Conservation (phyloP, 1,139 yeast species). For the Hansenula lynferdii region DNA sequence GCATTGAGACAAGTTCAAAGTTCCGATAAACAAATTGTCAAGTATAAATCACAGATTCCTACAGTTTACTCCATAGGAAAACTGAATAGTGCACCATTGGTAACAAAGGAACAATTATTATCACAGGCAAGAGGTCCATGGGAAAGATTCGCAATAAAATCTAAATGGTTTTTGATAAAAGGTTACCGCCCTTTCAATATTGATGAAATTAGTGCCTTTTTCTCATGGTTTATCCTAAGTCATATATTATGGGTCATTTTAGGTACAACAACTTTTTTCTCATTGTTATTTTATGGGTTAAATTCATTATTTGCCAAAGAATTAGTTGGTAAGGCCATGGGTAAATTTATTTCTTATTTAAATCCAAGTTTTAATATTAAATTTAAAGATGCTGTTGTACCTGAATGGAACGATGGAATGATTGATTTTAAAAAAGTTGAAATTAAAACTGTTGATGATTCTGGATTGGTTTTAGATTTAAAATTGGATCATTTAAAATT, state of each 20-base stretch:
- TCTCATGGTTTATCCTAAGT: slow-evolving; percentile 53
- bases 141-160: slow-evolving; percentile 42
- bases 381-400: slow-evolving; percentile 39
- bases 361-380: slow-evolving; percentile 37
- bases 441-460: slow-evolving; percentile 29
- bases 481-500: slow-evolving; percentile 50
- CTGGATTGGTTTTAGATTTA: slow-evolving; percentile 30
- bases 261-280: slow-evolving; percentile 63
- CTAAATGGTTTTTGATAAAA: slow-evolving; percentile 56
- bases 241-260: slow-evolving; percentile 53
- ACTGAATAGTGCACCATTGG: background rate
- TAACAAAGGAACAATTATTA: slow-evolving; percentile 33
- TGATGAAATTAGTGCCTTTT: slow-evolving; percentile 54
- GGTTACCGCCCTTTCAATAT: slow-evolving; percentile 44
- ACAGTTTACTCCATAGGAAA: background rate
- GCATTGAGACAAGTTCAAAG: background rate
- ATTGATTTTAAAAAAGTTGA: slow-evolving; percentile 52
- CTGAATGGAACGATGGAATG: slow-evolving; percentile 51
- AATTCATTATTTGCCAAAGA: slow-evolving; percentile 36
- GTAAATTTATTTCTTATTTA: slow-evolving; percentile 26
- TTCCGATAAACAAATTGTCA: background rate
- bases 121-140: slow-evolving; percentile 39
- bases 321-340: slow-evolving; percentile 30
- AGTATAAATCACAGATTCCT: background rate
- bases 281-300: slow-evolving; percentile 44